phyloP scores from a whole-genome alignment of 352 stramenopile genomes.

The Pythium aphanidermatum region DNA sequence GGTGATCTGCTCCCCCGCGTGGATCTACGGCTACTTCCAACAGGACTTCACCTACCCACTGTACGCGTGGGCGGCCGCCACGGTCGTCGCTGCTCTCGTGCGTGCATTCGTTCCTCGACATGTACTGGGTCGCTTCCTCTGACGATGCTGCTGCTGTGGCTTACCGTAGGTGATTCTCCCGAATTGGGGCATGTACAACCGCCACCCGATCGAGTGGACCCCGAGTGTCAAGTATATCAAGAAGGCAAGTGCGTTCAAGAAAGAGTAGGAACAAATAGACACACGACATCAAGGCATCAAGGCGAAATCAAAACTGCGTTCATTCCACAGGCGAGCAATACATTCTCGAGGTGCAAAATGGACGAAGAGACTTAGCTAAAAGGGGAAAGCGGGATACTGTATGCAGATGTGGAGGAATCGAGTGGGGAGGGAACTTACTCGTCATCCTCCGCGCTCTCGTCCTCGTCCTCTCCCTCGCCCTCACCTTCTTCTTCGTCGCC shows the following conservation, averaged over 20 bases:
- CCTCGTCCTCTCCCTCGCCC: conserved; percentile 22
- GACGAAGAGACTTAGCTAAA: no score
- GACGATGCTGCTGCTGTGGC: not conserved
- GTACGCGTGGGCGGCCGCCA: conserved; percentile 60
- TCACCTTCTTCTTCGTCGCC: conserved; percentile 31
- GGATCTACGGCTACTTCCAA: conserved; percentile 79
- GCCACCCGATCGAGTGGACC: conserved; percentile 76
- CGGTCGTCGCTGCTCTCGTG: conserved; percentile 54
- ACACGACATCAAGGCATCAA: not conserved
- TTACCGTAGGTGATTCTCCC: conserved; percentile 52
- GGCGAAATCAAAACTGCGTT: conserved; percentile 19
- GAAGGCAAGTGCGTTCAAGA: no score
- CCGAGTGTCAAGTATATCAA: conserved; percentile 72
- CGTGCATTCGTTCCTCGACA: not conserved
- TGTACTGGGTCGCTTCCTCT: not conserved
- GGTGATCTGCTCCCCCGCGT: conserved; percentile 71
- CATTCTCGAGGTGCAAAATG: no score
- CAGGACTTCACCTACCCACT: conserved; percentile 81
- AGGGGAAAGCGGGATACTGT: no score
- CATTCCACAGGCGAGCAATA: no score
- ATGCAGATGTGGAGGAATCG: not conserved
- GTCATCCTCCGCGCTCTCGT: conserved; percentile 22
- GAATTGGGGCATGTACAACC: conserved; percentile 83
- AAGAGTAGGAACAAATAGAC: conserved; percentile 26
- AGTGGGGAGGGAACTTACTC: conserved; percentile 8